Conservation (phyloP, 441 rosid genomes). For the Corymbia citriodora region DNA sequence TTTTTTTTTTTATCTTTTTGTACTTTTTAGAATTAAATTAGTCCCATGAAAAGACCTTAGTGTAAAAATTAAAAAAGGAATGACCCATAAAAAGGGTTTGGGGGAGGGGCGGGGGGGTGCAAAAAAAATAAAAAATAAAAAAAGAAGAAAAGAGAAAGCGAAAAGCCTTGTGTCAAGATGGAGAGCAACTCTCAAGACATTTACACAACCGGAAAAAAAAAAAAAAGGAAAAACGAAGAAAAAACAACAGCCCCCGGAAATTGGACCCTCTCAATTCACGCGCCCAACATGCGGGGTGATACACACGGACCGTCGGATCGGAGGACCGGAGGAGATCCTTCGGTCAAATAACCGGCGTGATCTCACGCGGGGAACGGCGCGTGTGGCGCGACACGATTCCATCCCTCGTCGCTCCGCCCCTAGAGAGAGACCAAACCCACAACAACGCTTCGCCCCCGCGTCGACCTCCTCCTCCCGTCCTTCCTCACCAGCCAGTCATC, state of each 20-base stretch:
- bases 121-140: too few relatives aligned
- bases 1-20: not conserved
- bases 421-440: not conserved
- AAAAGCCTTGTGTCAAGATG: not conserved
- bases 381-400: not conserved
- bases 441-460: not conserved
- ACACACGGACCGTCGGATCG: not conserved
- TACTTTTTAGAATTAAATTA: not conserved
- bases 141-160: not conserved
- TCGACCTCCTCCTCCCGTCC: not conserved
- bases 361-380: accelerated
- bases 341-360: not conserved
- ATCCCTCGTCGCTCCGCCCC: not conserved
- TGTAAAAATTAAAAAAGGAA: not conserved
- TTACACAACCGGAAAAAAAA: not conserved
- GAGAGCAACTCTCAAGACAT: not conserved
- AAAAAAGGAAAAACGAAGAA: too few relatives aligned
- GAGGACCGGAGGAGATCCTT: too few relatives aligned
- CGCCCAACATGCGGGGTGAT: not conserved
- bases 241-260: not conserved
- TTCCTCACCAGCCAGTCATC: not conserved
- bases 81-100: not conserved
- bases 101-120: not conserved
- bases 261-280: not conserved
- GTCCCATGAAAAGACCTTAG: not conserved